A percentile compares a stretch with the other conserved stretches of the same genome.
These are phyloP conservation scores for Cyclotella choctawhatcheeana DNA, from an alignment of 108 stramenopile species.

Conservation along the genomic window DNA sequence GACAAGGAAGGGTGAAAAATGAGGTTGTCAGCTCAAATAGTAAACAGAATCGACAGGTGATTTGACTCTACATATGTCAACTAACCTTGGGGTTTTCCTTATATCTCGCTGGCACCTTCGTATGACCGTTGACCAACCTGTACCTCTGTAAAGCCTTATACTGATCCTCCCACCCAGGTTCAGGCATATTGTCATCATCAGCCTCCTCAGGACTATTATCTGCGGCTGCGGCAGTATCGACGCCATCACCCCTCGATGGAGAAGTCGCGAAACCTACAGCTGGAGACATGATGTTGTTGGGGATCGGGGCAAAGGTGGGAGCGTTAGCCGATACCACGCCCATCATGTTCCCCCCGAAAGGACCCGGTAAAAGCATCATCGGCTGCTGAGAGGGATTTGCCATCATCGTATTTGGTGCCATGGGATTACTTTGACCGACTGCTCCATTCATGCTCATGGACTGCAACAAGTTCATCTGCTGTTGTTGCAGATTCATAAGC, in stretches of 20 bases:
- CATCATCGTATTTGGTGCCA: neutral
- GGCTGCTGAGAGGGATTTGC: neutral
- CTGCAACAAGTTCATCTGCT: constrained; percentile 4
- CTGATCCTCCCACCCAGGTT: constrained; percentile 36
- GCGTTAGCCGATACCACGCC: neutral
- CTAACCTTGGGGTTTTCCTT: constrained; percentile 60
- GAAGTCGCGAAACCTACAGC: neutral
- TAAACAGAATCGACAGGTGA: too few species aligned
- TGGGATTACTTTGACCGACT: constrained; percentile 4
- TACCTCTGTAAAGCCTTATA: constrained; percentile 14
- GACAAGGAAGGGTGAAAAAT: too few species aligned
- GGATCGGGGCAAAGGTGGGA: neutral
- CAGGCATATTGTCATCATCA: constrained; percentile 1
- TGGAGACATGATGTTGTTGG: neutral
- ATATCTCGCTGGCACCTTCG: constrained; percentile 63
- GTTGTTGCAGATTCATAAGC: constrained; percentile 2
- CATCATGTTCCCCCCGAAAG: neutral
- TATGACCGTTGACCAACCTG: constrained; percentile 41
- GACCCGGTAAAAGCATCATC: neutral
- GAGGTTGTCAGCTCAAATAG: too few species aligned
- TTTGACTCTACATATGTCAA: too few species aligned
- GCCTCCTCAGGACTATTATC: neutral
- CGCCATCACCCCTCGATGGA: neutral
- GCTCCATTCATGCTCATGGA: neutral
- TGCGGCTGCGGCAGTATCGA: neutral